Base-by-base conservation (phyloP, 1,284 basidiomycete genomes). In the Ceratobasidium sp. region DNA sequence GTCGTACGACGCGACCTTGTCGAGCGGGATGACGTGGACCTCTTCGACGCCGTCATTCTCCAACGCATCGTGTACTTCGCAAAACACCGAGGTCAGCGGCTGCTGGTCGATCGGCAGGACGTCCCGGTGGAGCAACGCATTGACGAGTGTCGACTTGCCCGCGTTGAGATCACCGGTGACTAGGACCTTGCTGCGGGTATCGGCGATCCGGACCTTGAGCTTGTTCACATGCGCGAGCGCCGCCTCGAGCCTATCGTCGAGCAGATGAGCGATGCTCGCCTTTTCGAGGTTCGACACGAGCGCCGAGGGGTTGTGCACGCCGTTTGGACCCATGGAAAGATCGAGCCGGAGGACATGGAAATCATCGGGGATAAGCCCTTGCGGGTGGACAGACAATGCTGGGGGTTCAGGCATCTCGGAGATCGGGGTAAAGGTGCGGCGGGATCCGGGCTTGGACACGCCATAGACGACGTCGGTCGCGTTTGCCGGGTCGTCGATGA, bases 71-170 rank as follows among this genome's bases (percentile, higher is more conserved):
- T 97, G 95, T 0, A 99, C 97, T 86, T 99, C 97, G 86, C 97
- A 98, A 85, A 99, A 99, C 51, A 97, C 93, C 28, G 96, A 97
- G 0, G 98, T 99, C 86, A 97, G 96, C 2, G 98, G 98, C 84
- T 99, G 98, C 85, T 99, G 97, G 85, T 99, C 98, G 79, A 97
- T 93, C 2, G 98, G 97, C 93, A 99, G 96, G 71, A 98, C 92
- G 84, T 94, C 93, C 61, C 94, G 91, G 76, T 95, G 89, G 7
- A 98, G 90, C 49, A 99, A 88, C 1, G 97, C 95, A 83, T 99
- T 99, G 85, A 99, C 96, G 83, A 99, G 95, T 0, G 98, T 99
- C 46, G 97, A 98, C 87, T 99, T 99, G 83, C 98, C 98, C 44
- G 98, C 46, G 84, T 99, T 99, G 79, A 99, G 90, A 85, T 99